phyloP scores from a whole-genome alignment of 1,139 yeast genomes.

The Geotrichum siamense region DNA sequence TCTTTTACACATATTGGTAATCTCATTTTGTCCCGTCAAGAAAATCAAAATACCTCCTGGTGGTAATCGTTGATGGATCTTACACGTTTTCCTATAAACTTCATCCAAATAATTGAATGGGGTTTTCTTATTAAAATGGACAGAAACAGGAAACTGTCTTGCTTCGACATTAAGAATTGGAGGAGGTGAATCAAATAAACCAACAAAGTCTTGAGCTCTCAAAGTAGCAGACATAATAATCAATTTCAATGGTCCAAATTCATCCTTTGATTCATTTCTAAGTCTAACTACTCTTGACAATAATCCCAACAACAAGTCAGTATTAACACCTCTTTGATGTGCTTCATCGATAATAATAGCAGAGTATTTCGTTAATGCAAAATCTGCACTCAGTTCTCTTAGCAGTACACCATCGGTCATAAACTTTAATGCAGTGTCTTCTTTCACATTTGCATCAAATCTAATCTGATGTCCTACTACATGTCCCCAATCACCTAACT shows the following conservation, averaged over 20 bases:
- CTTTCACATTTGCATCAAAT: conserved; percentile 68
- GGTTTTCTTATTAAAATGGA: conserved; percentile 82
- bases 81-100: conserved; percentile 75
- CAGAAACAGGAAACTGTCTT: conserved; percentile 88
- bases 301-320: conserved; percentile 94
- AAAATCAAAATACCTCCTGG: conserved; percentile 92
- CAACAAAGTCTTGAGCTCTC: conserved; percentile 87
- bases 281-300: conserved; percentile 77
- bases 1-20: conserved; percentile 63
- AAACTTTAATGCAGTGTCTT: conserved; percentile 76
- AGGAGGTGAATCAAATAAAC: conserved; percentile 73
- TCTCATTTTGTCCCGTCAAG: conserved; percentile 92
- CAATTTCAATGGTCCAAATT: conserved; percentile 49
- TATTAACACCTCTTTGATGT: conserved; percentile 91
- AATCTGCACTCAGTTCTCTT: conserved; percentile 87
- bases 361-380: conserved; percentile 72
- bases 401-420: conserved; percentile 98
- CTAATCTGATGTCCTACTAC: conserved; percentile 87
- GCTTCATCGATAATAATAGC: conserved; percentile 93
- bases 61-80: conserved; percentile 79
- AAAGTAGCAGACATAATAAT: conserved; percentile 90
- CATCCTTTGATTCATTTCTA: conserved; percentile 46
- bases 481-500: conserved; percentile 70
- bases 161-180: conserved; percentile 91
- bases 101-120: conserved; percentile 75